Evolutionary conservation across 2,329 filamentous ascomycete genomes (phyloP), one percentile per base, ranked within the genome.

Genomic region (Fusarium mundagurra): DNA sequence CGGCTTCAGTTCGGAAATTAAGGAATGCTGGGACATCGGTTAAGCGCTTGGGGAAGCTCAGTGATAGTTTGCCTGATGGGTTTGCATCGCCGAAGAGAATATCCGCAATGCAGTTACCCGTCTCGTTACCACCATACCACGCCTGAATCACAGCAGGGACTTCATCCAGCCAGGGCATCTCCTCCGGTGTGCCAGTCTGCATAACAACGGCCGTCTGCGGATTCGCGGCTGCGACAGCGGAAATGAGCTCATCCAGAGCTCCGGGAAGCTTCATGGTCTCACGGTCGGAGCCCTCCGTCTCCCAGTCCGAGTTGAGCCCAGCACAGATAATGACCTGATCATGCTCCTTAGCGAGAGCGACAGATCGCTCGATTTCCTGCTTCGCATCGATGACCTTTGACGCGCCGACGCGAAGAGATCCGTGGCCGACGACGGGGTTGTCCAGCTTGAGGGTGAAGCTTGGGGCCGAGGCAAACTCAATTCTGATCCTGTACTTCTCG

Each of bases 111-210:
- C 91, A 92, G 78, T 95, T 94, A 11, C 94, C 94, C 10, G 92
- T 92, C 84, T 96, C 94, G 78, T 96, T 94, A n/a, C 94, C 94
- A 69, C 93, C 93, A 78, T 95, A 96, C 93, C 93, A 96, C 13
- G 93, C 93, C 78, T 96, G 92, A 3, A 95, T 79, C 4, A 95
- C 84, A 5, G 91, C 89, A 13, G 83, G 81, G 5, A 89, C 88
- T 38, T 86, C 82, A 22, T 84, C 80, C 3, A 89, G 85, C 92
- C 92, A 94, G 2, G 92, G 92, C 91, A 94, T 92, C 62, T 88
- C 86, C 31, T 93, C 88, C 0, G 93, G 93, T 0, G 93, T 94
- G 41, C 93, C 94, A 0, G 92, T 94, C 77, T 95, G 93, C 79
- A 94, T 90, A 4, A 95, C 91, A 4, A 96, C 89, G 3, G 90